phyloP scores from a whole-genome alignment of 176 grass and related monocot species.

The Themeda triandra region DNA sequence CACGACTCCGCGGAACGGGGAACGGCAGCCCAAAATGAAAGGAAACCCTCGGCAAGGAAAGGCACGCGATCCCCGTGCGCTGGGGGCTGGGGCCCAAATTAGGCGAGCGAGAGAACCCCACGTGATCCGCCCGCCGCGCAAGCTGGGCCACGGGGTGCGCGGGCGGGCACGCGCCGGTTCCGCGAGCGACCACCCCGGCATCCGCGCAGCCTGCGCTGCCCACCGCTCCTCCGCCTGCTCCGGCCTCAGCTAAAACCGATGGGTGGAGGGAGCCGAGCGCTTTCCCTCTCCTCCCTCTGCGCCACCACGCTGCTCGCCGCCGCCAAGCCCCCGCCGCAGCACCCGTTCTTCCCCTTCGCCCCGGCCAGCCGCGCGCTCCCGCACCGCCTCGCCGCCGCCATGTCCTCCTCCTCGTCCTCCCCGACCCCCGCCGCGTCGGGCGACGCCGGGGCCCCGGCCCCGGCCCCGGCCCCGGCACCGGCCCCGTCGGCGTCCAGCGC shows the following conservation, averaged over 20 bases:
- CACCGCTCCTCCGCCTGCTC: slow-evolving; percentile 9
- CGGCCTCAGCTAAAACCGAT: slow-evolving; percentile 26
- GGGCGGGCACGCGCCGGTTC: not conserved
- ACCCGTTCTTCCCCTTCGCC: slow-evolving; percentile 16
- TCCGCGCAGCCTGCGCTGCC: slow-evolving; percentile 18
- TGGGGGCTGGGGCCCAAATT: not conserved
- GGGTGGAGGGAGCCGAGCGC: slow-evolving; percentile 64
- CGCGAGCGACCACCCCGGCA: slow-evolving; percentile 14
- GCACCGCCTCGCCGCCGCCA: slow-evolving; percentile 35
- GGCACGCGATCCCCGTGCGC: not conserved
- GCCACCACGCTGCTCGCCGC: slow-evolving; percentile 38
- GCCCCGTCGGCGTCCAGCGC: slow-evolving; percentile 44
- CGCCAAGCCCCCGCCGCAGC: slow-evolving; percentile 23
- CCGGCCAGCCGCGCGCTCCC: slow-evolving; percentile 4
- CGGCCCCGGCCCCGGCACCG: not conserved
- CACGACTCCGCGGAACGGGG: too few relatives aligned
- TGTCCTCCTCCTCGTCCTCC: slow-evolving; percentile 55
- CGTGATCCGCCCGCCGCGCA: not conserved
- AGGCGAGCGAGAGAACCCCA: not conserved
- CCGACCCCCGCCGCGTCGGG: slow-evolving; percentile 1
- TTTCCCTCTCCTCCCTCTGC: slow-evolving; percentile 54
- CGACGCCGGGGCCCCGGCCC: not conserved
- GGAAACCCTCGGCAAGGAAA: too few relatives aligned
- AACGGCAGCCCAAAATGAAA: not conserved
- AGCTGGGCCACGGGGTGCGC: slow-evolving; percentile 20